Evolutionary conservation across 768 basidiomycete species (phyloP).

Genomic region (Sutorius australiensis): DNA sequence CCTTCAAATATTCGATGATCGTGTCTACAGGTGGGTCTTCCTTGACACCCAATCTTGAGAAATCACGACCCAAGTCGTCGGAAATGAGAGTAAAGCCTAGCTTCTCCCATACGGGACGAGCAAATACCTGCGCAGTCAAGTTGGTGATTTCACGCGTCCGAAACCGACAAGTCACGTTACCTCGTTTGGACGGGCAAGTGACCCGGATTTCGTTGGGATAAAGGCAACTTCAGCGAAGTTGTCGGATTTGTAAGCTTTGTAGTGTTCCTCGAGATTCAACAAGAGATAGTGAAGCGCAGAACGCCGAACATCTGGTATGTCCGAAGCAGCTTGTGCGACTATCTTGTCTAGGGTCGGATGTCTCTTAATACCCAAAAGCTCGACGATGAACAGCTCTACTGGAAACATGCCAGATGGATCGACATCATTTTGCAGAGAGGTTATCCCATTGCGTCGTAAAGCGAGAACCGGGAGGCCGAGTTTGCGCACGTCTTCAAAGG

Average conservation of each 20-base stretch:
- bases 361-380: not conserved
- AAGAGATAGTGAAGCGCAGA: constrained; percentile 12
- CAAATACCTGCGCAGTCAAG: constrained; percentile 7
- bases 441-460: not conserved
- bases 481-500: constrained; percentile 58
- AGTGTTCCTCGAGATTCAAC: constrained; percentile 5
- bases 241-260: constrained; percentile 10
- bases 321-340: constrained; percentile 7
- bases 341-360: constrained; percentile 5
- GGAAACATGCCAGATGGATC: not conserved
- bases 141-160: not conserved
- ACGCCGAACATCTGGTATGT: not conserved
- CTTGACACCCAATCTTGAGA: constrained; percentile 11
- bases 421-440: not conserved
- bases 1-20: not conserved
- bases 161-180: not conserved
- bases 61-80: not conserved
- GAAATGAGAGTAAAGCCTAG: constrained; percentile 8
- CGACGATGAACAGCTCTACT: not conserved
- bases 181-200: constrained; percentile 8
- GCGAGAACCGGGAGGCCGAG: constrained; percentile 76
- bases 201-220: constrained; percentile 9
- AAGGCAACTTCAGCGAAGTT: constrained; percentile 9
- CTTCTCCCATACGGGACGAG: constrained; percentile 1
- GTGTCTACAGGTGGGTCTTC: constrained; percentile 1